Evolutionary conservation across 2,329 filamentous ascomycete species (phyloP).

Genomic region (Neonectria punicea): DNA sequence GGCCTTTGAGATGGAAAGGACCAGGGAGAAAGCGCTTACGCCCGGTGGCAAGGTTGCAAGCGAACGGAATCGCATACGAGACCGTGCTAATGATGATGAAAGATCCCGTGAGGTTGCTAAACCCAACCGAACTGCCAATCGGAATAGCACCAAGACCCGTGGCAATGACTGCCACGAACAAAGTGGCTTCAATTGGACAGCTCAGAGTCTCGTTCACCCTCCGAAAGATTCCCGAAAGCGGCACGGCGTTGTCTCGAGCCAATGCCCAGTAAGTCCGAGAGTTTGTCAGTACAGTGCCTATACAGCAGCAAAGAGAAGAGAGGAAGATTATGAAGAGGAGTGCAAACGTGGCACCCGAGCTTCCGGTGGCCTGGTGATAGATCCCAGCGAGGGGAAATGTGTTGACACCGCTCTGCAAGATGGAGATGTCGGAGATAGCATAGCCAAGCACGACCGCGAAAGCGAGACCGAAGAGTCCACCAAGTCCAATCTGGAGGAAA

Average conservation of each 20-base stretch:
- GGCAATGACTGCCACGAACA: constrained; percentile 39
- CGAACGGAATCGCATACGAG: constrained; percentile 39
- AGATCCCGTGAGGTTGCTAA: constrained; percentile 41
- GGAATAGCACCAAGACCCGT: constrained; percentile 41
- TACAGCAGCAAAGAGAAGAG: constrained; percentile 37
- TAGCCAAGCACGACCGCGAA: constrained; percentile 39
- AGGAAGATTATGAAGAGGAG: constrained; percentile 41
- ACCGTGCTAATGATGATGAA: constrained; percentile 43
- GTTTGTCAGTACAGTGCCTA: constrained; percentile 38
- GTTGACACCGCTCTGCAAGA: constrained; percentile 37
- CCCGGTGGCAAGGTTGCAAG: constrained; percentile 30
- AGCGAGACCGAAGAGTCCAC: constrained; percentile 35
- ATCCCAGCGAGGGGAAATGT: constrained; percentile 38
- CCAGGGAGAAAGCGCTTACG: constrained; percentile 31
- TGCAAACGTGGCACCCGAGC: constrained; percentile 31
- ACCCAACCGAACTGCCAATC: constrained; percentile 37
- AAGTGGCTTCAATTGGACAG: constrained; percentile 36
- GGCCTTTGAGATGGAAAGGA: constrained; percentile 27
- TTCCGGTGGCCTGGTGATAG: constrained; percentile 38
- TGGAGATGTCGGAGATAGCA: constrained; percentile 37
- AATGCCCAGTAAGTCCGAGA: constrained; percentile 40
- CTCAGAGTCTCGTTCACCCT: constrained; percentile 31
- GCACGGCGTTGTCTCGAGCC: constrained; percentile 41
- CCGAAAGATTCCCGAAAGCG: constrained; percentile 31
- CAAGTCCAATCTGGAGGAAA: constrained; percentile 39